phyloP scores from a whole-genome alignment of 139 green algal genomes.

The Ettlia oleoabundans region DNA sequence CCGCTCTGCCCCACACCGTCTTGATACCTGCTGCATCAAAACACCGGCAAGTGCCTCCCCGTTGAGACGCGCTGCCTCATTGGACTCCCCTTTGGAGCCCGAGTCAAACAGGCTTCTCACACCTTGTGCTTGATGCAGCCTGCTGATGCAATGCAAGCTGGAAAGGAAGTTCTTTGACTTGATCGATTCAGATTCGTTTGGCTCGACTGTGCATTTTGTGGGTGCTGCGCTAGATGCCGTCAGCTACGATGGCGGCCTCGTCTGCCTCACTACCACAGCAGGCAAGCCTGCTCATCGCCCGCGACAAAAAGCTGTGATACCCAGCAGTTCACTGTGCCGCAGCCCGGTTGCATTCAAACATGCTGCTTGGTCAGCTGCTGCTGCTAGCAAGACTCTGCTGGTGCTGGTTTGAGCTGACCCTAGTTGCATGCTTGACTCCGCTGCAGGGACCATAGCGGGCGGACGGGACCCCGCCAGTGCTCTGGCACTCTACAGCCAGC shows the following conservation, averaged over 20 bases:
- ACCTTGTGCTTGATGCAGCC: slow-evolving; percentile 2
- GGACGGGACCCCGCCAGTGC: slow-evolving; percentile 16
- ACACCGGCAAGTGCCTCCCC: no score
- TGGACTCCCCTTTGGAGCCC: background rate
- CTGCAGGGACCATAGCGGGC: slow-evolving; percentile 20
- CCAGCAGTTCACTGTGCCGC: no score
- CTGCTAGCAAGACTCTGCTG: no score
- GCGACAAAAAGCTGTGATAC: no score
- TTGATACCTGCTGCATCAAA: no score
- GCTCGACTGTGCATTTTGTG: background rate
- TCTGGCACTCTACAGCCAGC: background rate
- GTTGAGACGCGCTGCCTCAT: background rate
- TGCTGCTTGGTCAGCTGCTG: no score
- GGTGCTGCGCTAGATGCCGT: slow-evolving; percentile 9
- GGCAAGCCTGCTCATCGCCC: background rate
- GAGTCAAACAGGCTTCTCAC: background rate
- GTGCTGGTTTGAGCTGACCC: background rate
- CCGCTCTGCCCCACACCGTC: no score
- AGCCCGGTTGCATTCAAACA: no score
- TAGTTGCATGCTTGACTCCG: background rate
- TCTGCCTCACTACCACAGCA: slow-evolving; percentile 31
- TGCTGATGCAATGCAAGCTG: slow-evolving; percentile 21
- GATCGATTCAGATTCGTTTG: slow-evolving; percentile 29
- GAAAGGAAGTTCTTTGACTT: slow-evolving; percentile 22
- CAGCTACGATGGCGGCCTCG: slow-evolving; percentile 4